Evolutionary conservation across 805 yeast species (phyloP).

Genomic region (Candida golubevii): DNA sequence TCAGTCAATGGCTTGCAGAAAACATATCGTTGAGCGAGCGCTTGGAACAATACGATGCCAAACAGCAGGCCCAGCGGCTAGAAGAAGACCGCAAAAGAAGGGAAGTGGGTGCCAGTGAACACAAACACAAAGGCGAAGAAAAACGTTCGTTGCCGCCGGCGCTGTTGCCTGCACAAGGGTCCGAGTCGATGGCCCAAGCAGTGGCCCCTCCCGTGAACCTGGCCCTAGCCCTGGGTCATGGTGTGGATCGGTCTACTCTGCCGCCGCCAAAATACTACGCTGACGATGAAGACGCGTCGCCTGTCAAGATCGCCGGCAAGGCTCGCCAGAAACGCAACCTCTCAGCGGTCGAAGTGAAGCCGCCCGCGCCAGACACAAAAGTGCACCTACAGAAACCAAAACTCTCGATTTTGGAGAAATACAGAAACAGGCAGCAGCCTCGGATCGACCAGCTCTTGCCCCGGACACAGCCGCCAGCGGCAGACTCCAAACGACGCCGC

Average conservation of each 20-base stretch:
- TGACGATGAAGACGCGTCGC: conserved; percentile 36
- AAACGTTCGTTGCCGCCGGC: neutral
- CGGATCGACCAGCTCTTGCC: conserved; percentile 26
- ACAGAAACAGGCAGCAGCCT: conserved; percentile 32
- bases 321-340: conserved; percentile 22
- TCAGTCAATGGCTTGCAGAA: conserved; percentile 36
- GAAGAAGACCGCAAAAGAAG: conserved; percentile 1
- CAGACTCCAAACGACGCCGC: conserved; percentile 25
- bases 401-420: conserved; percentile 41
- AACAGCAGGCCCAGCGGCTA: conserved; percentile 7
- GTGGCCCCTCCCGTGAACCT: no score
- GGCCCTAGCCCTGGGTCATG: neutral
- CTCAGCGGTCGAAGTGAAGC: conserved; percentile 6
- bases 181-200: neutral
- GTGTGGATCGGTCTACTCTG: neutral
- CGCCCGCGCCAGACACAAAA: conserved; percentile 26
- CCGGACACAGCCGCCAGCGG: conserved; percentile 14
- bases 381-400: conserved; percentile 38
- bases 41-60: conserved; percentile 12
- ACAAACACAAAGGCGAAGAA: neutral
- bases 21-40: conserved; percentile 18
- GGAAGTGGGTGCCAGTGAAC: neutral
- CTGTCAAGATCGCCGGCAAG: conserved; percentile 31
- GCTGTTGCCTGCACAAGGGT: neutral
- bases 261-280: conserved; percentile 5